A percentile compares a stretch with the other conserved stretches of the same genome.
Conservation (phyloP, 345 rosid genomes). For the Salix udensis region DNA sequence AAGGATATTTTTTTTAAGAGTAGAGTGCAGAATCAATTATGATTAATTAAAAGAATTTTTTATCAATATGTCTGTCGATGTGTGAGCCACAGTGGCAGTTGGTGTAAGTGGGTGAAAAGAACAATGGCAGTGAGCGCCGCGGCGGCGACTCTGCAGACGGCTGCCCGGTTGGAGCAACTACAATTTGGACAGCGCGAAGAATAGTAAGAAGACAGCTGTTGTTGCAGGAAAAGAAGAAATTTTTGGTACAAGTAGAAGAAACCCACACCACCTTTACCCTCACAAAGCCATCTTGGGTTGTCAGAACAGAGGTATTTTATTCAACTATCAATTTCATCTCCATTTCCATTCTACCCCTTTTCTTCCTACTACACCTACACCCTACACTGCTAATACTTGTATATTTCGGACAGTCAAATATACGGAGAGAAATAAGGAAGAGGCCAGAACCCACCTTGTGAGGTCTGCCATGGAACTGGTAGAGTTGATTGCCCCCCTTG, state of each 20-base stretch:
- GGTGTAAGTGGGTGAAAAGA: too few relatives aligned
- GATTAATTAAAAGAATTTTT: too few relatives aligned
- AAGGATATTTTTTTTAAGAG: too few relatives aligned
- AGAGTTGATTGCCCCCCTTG: constrained; percentile 61
- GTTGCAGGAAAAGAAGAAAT: neutral
- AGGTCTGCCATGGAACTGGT: constrained; percentile 63
- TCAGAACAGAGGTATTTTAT: constrained; percentile 60
- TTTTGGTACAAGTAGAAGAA: too few relatives aligned
- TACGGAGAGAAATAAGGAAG: constrained; percentile 31
- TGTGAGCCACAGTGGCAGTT: too few relatives aligned
- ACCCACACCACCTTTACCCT: constrained; percentile 28
- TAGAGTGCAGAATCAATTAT: too few relatives aligned
- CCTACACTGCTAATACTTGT: neutral
- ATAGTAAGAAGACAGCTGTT: neutral
- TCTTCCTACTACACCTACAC: neutral
- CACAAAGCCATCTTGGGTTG: constrained; percentile 63
- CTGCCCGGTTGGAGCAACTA: constrained; percentile 16
- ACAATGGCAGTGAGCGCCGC: neutral
- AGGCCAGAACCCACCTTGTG: constrained; percentile 64
- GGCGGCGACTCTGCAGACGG: constrained; percentile 9
- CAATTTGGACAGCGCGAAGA: constrained; percentile 14
- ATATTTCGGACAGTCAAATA: constrained; percentile 45
- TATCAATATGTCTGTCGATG: too few relatives aligned
- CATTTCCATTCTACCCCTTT: neutral
- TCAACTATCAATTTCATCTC: neutral